A percentile compares a stretch with the other conserved stretches of the same genome.
phyloP scores from a whole-genome alignment of 2,329 filamentous ascomycete species.

The Paraphaeosphaeria minitans region DNA sequence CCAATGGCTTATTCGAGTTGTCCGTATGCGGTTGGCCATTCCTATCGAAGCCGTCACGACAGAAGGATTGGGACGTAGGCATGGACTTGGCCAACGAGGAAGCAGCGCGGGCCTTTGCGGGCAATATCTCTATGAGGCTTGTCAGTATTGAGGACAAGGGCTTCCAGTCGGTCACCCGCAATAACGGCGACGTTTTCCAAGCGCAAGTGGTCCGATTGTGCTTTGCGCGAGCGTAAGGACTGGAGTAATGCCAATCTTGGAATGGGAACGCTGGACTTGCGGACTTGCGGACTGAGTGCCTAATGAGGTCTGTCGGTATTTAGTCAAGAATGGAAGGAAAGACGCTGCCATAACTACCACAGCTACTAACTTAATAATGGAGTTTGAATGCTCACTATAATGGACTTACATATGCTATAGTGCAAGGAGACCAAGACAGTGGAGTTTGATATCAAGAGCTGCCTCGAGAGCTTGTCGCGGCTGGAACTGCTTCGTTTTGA shows the following conservation, averaged over 20 bases:
- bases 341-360: too few relatives aligned
- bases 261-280: too few relatives aligned
- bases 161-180: background rate
- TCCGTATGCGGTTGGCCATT: background rate
- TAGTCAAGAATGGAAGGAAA: too few relatives aligned
- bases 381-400: too few relatives aligned
- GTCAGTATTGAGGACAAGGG: background rate
- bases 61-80: background rate
- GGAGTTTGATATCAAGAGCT: constrained; percentile 47
- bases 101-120: background rate
- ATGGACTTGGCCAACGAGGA: background rate
- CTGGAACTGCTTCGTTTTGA: constrained; percentile 49
- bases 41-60: background rate
- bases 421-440: constrained; percentile 49
- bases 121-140: background rate
- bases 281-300: too few relatives aligned
- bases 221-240: background rate
- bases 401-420: constrained; percentile 22
- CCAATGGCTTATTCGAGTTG: background rate
- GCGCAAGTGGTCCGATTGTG: background rate
- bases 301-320: too few relatives aligned
- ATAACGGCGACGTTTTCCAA: background rate
- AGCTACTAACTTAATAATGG: too few relatives aligned
- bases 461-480: constrained; percentile 48
- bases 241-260: background rate